These are phyloP conservation scores for Chamaenerion angustifolium DNA, from an alignment of 345 rosid genomes.

Conservation along the genomic window DNA sequence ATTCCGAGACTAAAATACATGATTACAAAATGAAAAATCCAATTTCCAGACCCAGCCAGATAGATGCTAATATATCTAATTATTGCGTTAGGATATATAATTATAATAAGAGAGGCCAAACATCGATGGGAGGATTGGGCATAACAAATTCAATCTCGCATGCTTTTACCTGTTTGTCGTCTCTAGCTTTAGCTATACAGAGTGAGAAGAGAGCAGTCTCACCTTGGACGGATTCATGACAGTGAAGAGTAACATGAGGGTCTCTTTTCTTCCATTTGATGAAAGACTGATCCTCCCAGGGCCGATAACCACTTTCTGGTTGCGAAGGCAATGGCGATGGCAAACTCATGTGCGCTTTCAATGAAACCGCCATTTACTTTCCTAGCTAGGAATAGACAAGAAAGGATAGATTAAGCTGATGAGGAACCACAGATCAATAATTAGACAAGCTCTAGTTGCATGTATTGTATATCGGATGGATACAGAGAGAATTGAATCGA, in stretches of 20 bases:
- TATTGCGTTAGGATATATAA: not conserved
- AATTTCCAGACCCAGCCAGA: not conserved
- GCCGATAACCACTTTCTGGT: constrained; percentile 38
- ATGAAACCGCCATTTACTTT: constrained; percentile 33
- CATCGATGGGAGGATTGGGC: not conserved
- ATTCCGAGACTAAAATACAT: not conserved
- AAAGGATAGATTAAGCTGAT: constrained; percentile 15
- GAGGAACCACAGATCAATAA: constrained; percentile 40
- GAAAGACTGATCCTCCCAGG: constrained; percentile 77
- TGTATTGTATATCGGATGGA: too few relatives aligned
- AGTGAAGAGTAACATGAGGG: constrained; percentile 70
- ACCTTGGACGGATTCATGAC: constrained; percentile 90
- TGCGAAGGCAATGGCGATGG: constrained; percentile 50
- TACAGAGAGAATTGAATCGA: too few relatives aligned
- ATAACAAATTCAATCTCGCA: not conserved
- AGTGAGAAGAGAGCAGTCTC: not conserved
- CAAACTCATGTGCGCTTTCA: constrained; percentile 32
- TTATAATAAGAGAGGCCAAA: not conserved
- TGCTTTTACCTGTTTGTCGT: too few relatives aligned
- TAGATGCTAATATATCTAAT: too few relatives aligned
- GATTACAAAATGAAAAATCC: not conserved
- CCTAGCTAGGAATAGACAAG: not conserved
- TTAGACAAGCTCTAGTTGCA: too few relatives aligned
- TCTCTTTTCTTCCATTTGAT: constrained; percentile 86
- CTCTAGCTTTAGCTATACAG: not conserved